Evolutionary conservation across 495 filamentous ascomycete genomes (phyloP), one percentile per base, ranked within the genome.

Genomic region (Talaromyces proteolyticus): DNA sequence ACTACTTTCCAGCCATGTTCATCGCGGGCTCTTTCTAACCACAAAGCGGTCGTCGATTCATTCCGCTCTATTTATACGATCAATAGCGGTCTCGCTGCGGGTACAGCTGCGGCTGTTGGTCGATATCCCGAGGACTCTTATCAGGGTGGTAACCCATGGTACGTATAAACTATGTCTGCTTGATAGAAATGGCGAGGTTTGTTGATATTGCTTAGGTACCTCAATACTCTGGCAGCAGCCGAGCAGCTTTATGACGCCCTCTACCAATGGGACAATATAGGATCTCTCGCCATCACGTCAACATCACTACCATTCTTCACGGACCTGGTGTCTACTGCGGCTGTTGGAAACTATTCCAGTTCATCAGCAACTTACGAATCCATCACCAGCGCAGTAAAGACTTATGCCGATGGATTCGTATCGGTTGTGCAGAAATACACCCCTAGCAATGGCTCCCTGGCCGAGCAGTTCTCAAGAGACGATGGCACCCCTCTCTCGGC

Each of bases 111-210:
- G 24, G 80, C 84, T 14, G 74, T 87, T n/a, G 86, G 86, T 48
- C 69, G 86, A 10, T 89, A 89, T 61, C 64, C 82, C 2, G 84
- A 87, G 55, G 86, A 89, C 50, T 55, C 65, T 0, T 89, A 88
- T 63, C 84, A 81, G 53, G 75, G 78, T 51, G 84, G 82, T 16
- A 83, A 86, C 62, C 81, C 81, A 3, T 85, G 82, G 83, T 47
- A 17, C 6, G 45, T 14, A 41, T 41, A 2, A 7, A 20, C 18
- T 20, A 1, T 3, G 3, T 7, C 6, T 20, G 16, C 8, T 64
- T 69, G 19, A 10, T 68, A 20, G 53, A 63, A 11, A 67, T 69
- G 18, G 55, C 19, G 67, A 81, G 52, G 66, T 80, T 6, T 80
- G 76, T 14, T 82, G 78, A 78, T 79, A 76, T 11, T 81, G 79